Evolutionary conservation across 805 yeast genomes (phyloP), one percentile per base, ranked within the genome.

Genomic region (Schwanniomyces polymorphus): DNA sequence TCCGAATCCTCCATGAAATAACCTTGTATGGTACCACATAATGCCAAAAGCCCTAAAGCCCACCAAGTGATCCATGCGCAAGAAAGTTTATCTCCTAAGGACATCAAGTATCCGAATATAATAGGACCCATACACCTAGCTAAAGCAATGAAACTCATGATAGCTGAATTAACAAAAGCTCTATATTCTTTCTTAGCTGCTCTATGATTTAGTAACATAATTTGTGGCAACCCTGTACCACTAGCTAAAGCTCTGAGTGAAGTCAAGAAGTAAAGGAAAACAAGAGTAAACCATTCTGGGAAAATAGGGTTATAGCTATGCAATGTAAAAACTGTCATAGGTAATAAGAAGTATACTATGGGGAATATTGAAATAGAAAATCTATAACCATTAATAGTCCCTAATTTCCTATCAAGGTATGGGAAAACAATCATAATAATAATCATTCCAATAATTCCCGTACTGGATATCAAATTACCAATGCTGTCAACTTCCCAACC

Each of bases 91-190:
- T 69, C 71, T 18, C 58, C 59, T 25, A 53, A 56, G 2, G 74
- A 58, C 51, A 70, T 68, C 26, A 72, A 48, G 25, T 56, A 65
- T 4, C 87, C 87, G 83, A 85, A 81, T 1, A 68, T 27, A 7
- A 81, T 58, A 0, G 88, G 88, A 3, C 82, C 87, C 0, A 76
- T 39, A 44, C 78, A 81, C 52, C 88, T 64, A 0, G 86, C 84
- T 29, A 78, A 60, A 1, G 88, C 75, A 16, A 78, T 63, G 33
- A 76, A 68, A 35, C 82, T 75, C 59, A 82, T 73, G 3, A 83
- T 70, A 14, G 80, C 72, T 11, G 85, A 84, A 57, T 84, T 84
- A 46, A 84, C 74, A 54, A 79, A 74, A 1, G 85, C 86, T 41
- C 85, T 69, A 51, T 81, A 77, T 50, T 75, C 68, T 18, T 80